Base-by-base conservation (phyloP, 352 stramenopile species). In the Phytopythium delawarense region DNA sequence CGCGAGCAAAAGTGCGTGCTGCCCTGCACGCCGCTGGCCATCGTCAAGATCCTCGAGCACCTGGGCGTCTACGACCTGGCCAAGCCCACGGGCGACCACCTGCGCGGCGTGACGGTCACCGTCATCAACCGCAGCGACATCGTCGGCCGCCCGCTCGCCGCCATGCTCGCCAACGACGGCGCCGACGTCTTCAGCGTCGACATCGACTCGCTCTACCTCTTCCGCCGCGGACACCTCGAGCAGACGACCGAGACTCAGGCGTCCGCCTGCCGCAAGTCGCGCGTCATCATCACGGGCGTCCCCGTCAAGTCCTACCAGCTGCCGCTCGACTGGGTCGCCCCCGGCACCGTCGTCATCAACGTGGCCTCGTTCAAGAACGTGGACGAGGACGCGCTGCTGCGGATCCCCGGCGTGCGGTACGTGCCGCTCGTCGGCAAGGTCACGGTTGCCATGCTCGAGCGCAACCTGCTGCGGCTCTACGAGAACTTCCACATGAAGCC, bases 71-170 rank as follows among this genome's bases (percentile, higher is more conserved):
- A 97, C 78, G 87, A 96, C 76, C 87, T 78, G 72, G 61, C 60
- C 28, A 68, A 87, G 61, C 69, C 76, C 12, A 34, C 57, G 15
- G 85, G 78, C 46, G 69, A 88, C 65, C 83, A 90, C 66, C 70
- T 97, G 65, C 66, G 83, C 35, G 88, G 92, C 34, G 82, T 92
- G 50, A 95, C 84, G 61, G 89, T 98, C 51, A 98, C 96, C 55
- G 96, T 99, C 54, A 96, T 99, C 66, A 99, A 99, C 84, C 88
- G 96, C 60, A 98, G 93, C 44, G 96, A 99, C 72, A 98, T 99
- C 65, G 80, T 99, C 13, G 96, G 96, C 18, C 79, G 96, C 18
- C 96, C 96, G 25, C 72, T 99, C 30, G 96, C 94, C 9, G 94
- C 91, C 12, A 97, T 99, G 84, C 85, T 99, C 20, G 94, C 96